Percentiles rank a stretch among this genome's conserved stretches.
Evolutionary conservation across 106 monocot genomes (phyloP).

Genomic region (Allium fistulosum): DNA sequence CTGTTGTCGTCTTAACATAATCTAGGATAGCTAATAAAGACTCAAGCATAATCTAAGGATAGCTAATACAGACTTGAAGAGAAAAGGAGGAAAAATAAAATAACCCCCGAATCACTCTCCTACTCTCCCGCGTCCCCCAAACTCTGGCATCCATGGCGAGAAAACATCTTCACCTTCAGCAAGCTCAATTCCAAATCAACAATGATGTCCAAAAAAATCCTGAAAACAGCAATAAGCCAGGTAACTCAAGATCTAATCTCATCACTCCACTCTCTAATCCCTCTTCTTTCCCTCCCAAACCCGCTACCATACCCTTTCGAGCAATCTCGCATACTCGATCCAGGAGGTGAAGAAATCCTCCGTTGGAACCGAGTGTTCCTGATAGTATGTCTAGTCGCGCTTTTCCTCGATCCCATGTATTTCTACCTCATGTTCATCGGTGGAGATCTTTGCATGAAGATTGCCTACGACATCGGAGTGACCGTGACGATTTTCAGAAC

Average conservation of each 20-base stretch:
- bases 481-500: slow-evolving; percentile 62
- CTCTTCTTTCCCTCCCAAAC: slow-evolving; percentile 4
- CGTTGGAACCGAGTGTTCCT: slow-evolving; percentile 88
- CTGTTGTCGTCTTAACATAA: too few relatives aligned
- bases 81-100: too few relatives aligned
- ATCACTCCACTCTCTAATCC: slow-evolving; percentile 16
- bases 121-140: slow-evolving; percentile 7
- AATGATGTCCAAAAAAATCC: background rate
- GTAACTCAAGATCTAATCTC: background rate
- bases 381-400: slow-evolving; percentile 54
- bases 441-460: slow-evolving; percentile 51
- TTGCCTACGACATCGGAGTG: slow-evolving; percentile 42
- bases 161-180: background rate
- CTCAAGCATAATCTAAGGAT: too few relatives aligned
- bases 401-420: slow-evolving; percentile 87
- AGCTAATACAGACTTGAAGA: too few relatives aligned
- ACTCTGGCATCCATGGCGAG: background rate
- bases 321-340: slow-evolving; percentile 66
- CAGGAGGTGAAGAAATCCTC: slow-evolving; percentile 53
- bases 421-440: slow-evolving; percentile 65
- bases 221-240: background rate
- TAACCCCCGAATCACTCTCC: background rate
- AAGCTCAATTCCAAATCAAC: background rate
- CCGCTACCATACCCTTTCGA: slow-evolving; percentile 17
- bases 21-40: too few relatives aligned